Conservation (phyloP, 2,329 filamentous ascomycete genomes). For the Tetracladium maxilliforme region DNA sequence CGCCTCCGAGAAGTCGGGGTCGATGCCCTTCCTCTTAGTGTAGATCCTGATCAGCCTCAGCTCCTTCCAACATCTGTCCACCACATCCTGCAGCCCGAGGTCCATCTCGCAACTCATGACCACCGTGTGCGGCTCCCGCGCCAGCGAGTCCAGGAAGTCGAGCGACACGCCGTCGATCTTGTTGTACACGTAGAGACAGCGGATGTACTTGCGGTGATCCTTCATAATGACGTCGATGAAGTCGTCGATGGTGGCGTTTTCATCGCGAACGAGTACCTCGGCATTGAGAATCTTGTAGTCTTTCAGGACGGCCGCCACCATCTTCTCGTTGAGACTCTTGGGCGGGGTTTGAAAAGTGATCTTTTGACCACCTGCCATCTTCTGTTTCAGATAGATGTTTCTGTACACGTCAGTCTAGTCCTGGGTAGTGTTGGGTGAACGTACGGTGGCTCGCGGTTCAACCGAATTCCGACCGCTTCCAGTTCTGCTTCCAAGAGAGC, state of each 20-base stretch:
- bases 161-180: slow-evolving; percentile 94
- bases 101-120: slow-evolving; percentile 98
- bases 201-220: slow-evolving; percentile 95
- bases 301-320: slow-evolving; percentile 92
- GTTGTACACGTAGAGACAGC: slow-evolving; percentile 94
- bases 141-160: slow-evolving; percentile 83
- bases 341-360: slow-evolving; percentile 87
- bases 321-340: slow-evolving; percentile 89
- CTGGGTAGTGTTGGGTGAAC: slow-evolving; percentile 13
- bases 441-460: slow-evolving; percentile 84
- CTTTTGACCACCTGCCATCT: slow-evolving; percentile 96
- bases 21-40: slow-evolving; percentile 87
- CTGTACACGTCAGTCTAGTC: slow-evolving; percentile 23
- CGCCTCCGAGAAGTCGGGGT: slow-evolving; percentile 81
- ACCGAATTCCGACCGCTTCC: slow-evolving; percentile 84
- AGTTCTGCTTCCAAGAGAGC: slow-evolving; percentile 81
- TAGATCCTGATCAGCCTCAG: slow-evolving; percentile 82
- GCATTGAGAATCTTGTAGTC: slow-evolving; percentile 99
- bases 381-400: slow-evolving; percentile 93
- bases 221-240: slow-evolving; percentile 99
- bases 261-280: slow-evolving; percentile 89
- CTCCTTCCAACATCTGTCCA: slow-evolving; percentile 92
- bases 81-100: slow-evolving; percentile 81
- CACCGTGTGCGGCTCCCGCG: slow-evolving; percentile 81
- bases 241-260: slow-evolving; percentile 91